Percentiles rank a stretch among this genome's conserved stretches.
phyloP scores from a whole-genome alignment of 2,329 filamentous ascomycete species.

The Tolypocladium amazonense region DNA sequence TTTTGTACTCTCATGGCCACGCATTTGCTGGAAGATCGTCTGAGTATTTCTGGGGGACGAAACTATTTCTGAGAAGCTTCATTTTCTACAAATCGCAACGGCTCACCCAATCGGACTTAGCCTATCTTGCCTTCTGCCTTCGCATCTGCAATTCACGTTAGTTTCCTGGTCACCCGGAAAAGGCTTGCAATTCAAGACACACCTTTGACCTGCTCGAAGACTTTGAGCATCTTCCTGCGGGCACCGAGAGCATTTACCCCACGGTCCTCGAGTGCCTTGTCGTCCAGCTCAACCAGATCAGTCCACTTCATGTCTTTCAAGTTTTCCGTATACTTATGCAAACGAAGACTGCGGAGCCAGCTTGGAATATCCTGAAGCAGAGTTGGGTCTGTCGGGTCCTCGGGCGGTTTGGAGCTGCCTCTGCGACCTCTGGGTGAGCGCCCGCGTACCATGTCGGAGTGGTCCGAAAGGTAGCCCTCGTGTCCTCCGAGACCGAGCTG shows the following conservation, averaged over 20 bases:
- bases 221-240: conserved; percentile 96
- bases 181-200: conserved; percentile 12
- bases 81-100: background rate
- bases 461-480: conserved; percentile 87
- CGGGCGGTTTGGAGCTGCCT: conserved; percentile 92
- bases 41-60: background rate
- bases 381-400: conserved; percentile 87
- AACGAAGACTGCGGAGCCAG: conserved; percentile 86
- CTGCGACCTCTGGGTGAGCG: conserved; percentile 85
- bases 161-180: conserved; percentile 1
- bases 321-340: conserved; percentile 99
- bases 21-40: background rate
- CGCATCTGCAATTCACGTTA: conserved; percentile 41
- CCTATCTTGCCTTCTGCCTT: conserved; percentile 62
- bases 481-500: conserved; percentile 60
- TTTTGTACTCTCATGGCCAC: background rate
- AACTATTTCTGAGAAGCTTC: background rate
- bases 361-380: conserved; percentile 90
- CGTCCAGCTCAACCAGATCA: conserved; percentile 82
- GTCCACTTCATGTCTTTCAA: conserved; percentile 96
- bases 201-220: conserved; percentile 92
- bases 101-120: conserved; percentile 15
- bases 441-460: conserved; percentile 82
- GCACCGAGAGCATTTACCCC: conserved; percentile 94
- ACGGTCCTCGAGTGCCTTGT: conserved; percentile 82